Evolutionary conservation across 1,139 yeast species (phyloP), one percentile per base, ranked within the genome.

Genomic region (Suhomyces bokatorum): DNA sequence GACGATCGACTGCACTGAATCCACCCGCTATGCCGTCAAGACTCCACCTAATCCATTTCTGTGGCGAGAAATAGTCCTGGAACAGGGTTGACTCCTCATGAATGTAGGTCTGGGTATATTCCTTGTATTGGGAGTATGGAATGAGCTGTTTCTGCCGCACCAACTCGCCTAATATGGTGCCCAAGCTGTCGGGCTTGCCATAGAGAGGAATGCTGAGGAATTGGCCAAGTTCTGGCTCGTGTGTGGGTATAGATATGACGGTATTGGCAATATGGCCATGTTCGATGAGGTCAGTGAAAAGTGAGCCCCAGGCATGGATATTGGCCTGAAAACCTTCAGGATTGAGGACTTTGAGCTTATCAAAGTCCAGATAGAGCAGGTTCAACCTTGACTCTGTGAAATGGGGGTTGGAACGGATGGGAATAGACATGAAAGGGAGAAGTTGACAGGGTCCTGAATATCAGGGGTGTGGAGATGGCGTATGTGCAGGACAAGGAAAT

Each of bases 311-410:
- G 1, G 89, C 85, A 2, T 63, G 61, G n/a, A 85, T 51, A 56
- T 86, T 86, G 20, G 93, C 93, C 32, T 73, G 78, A 52, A 70
- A 85, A 1, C 95, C 95, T 50, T 83, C 90, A 1, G 78, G 78
- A 57, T 86, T 86, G 17, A 75, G 55, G 9, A 72, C 76, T 53
- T 72, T 69, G 31, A 81, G 69, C 10, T 70, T 68, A 7, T 67
- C 59, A 56, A 84, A 85, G 59, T 85, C 79, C 11, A 87, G 78
- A 56, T 81, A 86, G 32, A 86, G 69, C 3, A 90, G 84, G n/a
- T 73, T 70, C 39, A 83, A 64, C 37, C 93, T 67, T 2, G 81
- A 62, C 15, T 65, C 59, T 13, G 73, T 73, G 62, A 82, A 81
- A 39, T 54, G 58, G 13, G 58, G 54, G 42, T 56, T 51, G 37